These are phyloP conservation scores for Termitomyces sp. DNA, from an alignment of 768 basidiomycete genomes.

Conservation along the genomic window DNA sequence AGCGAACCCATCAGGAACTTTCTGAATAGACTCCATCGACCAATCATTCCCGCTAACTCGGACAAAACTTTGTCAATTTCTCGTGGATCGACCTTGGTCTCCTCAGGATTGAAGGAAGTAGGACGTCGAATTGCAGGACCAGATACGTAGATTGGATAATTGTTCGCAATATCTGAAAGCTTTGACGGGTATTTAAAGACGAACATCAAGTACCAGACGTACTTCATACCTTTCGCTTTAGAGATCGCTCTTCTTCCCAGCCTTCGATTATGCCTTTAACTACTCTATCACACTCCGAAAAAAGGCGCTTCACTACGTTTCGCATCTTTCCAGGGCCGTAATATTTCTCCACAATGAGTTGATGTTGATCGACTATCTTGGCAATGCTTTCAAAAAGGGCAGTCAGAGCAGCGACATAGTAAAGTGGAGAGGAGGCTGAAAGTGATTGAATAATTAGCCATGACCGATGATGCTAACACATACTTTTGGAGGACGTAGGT, in stretches of 20 bases:
- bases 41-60: conserved; percentile 84
- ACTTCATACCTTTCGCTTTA: conserved; percentile 66
- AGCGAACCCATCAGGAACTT: conserved; percentile 79
- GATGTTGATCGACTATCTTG: conserved; percentile 95
- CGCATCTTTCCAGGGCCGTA: conserved; percentile 89
- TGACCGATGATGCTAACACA: conserved; percentile 8
- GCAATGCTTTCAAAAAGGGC: conserved; percentile 94
- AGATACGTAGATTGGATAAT: conserved; percentile 28
- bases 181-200: conserved; percentile 15
- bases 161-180: conserved; percentile 43
- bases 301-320: conserved; percentile 63
- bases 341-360: conserved; percentile 96
- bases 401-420: conserved; percentile 87
- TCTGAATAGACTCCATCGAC: conserved; percentile 87
- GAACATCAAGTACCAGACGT: background rate
- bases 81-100: conserved; percentile 68
- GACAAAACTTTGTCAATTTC: conserved; percentile 90
- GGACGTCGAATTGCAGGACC: conserved; percentile 25
- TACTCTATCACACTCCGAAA: conserved; percentile 85
- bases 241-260: conserved; percentile 89
- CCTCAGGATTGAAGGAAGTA: conserved; percentile 30
- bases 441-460: conserved; percentile 4
- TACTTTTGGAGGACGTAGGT: conserved; percentile 81
- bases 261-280: conserved; percentile 66
- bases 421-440: conserved; percentile 84